These are phyloP conservation scores for Penicillium sumatraense DNA, from an alignment of 2,329 filamentous ascomycete genomes.

Conservation along the genomic window DNA sequence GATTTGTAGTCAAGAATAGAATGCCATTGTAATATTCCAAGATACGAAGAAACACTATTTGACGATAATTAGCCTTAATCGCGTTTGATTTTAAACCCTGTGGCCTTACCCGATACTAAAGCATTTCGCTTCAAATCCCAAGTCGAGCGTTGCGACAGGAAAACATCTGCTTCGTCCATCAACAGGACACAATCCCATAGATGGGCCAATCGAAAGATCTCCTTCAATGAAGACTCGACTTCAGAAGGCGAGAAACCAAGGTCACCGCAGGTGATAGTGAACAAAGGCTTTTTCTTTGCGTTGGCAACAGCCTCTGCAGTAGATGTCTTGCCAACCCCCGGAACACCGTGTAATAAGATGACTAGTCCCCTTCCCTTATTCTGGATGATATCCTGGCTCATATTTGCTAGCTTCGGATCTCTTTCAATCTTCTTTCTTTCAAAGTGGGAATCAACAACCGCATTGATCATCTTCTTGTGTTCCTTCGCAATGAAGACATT, in stretches of 20 bases:
- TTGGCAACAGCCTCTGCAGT: conserved; percentile 21
- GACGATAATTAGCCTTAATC: neutral
- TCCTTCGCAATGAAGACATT: conserved; percentile 7
- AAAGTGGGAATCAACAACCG: conserved; percentile 10
- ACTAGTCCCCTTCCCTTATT: conserved; percentile 3
- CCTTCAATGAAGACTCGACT: conserved; percentile 48
- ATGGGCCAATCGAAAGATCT: conserved; percentile 50
- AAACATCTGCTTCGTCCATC: conserved; percentile 26
- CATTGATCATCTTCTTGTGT: conserved; percentile 10
- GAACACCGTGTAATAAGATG: conserved; percentile 13
- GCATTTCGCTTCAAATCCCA: conserved; percentile 24
- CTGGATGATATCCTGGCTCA: neutral
- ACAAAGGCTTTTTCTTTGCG: conserved; percentile 35
- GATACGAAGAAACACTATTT: conserved; percentile 12
- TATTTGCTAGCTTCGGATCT: neutral
- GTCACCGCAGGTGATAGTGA: conserved; percentile 57
- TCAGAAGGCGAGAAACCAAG: conserved; percentile 48
- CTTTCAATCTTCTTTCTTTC: conserved; percentile 2
- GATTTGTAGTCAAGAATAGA: conserved; percentile 14
- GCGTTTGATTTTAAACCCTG: neutral
- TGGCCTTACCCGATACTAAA: conserved; percentile 24
- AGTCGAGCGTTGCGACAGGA: conserved; percentile 14
- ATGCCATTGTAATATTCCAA: conserved; percentile 14
- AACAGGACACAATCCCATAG: conserved; percentile 34
- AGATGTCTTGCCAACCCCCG: conserved; percentile 14